Evolutionary conservation across 2,329 filamentous ascomycete species (phyloP).

Genomic region (Berkeleyomyces rouxiae): DNA sequence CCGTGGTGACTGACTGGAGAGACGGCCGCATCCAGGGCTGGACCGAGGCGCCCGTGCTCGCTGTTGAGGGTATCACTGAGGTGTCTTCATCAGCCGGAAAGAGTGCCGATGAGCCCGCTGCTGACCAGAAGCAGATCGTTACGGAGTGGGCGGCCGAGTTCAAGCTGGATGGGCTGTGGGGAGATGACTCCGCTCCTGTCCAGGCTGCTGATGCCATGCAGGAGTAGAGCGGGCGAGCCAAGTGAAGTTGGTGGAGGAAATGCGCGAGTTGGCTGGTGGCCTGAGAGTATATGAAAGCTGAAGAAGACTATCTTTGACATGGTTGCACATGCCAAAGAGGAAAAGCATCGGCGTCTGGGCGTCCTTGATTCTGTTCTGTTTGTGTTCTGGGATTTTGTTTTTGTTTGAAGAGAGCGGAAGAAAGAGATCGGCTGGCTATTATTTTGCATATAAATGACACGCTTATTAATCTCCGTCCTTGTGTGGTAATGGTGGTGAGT

Average conservation of each 20-base stretch:
- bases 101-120: conserved; percentile 28
- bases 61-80: conserved; percentile 28
- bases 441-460: conserved; percentile 6
- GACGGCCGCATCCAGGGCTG: conserved; percentile 90
- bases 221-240: conserved; percentile 22
- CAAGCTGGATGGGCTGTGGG: conserved; percentile 85
- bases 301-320: not conserved
- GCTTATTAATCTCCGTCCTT: not conserved
- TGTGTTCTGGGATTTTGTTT: conserved; percentile 15
- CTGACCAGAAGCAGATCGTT: conserved; percentile 73
- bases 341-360: conserved; percentile 16
- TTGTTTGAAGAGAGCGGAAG: conserved; percentile 8
- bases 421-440: conserved; percentile 12
- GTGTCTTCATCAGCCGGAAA: conserved; percentile 20
- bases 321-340: not conserved
- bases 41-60: conserved; percentile 58
- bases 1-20: conserved; percentile 90
- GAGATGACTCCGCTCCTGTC: conserved; percentile 22
- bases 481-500: not conserved
- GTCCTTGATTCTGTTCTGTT: conserved; percentile 11
- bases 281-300: not conserved
- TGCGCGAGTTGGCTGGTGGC: not conserved
- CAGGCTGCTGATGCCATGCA: conserved; percentile 33
- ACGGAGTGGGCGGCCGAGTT: conserved; percentile 90
- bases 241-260: not conserved